These are phyloP conservation scores for Purpureocillium lavendulum DNA, from an alignment of 2,329 filamentous ascomycete species.

Conservation along the genomic window DNA sequence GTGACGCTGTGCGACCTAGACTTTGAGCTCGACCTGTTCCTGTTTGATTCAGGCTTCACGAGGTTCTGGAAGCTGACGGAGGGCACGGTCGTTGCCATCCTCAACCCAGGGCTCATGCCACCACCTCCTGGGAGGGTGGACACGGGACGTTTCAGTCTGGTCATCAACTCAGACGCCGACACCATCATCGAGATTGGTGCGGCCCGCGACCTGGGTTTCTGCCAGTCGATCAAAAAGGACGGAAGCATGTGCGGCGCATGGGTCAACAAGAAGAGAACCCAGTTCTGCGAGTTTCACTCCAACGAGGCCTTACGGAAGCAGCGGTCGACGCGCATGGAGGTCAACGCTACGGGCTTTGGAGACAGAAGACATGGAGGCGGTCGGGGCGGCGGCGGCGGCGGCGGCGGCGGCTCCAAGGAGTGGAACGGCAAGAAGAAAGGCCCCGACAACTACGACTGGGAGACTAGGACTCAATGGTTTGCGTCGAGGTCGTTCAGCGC, in stretches of 20 bases:
- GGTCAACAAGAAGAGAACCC: slow-evolving; percentile 81
- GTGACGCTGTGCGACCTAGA: slow-evolving; percentile 80
- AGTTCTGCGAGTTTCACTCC: slow-evolving; percentile 89
- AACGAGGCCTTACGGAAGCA: slow-evolving; percentile 69
- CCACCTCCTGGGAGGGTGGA: slow-evolving; percentile 67
- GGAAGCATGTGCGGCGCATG: slow-evolving; percentile 72
- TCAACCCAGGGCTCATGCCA: slow-evolving; percentile 88
- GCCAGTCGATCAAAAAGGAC: slow-evolving; percentile 76
- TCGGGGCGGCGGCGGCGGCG: no score
- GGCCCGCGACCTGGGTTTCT: slow-evolving; percentile 80
- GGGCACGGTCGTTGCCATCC: slow-evolving; percentile 84
- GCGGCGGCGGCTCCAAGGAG: slow-evolving; percentile 6
- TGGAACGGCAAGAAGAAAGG: slow-evolving; percentile 8
- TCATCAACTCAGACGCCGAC: slow-evolving; percentile 78
- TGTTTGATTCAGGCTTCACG: slow-evolving; percentile 85
- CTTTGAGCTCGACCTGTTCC: slow-evolving; percentile 83
- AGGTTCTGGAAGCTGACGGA: slow-evolving; percentile 90
- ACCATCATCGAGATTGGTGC: slow-evolving; percentile 83
- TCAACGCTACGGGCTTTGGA: slow-evolving; percentile 59
- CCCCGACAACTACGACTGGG: slow-evolving; percentile 44
- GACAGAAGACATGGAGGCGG: slow-evolving; percentile 16
- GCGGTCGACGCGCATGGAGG: slow-evolving; percentile 60
- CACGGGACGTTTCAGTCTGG: slow-evolving; percentile 77
- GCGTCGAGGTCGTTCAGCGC: slow-evolving; percentile 43
- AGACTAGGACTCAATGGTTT: slow-evolving; percentile 50